A percentile compares a stretch with the other conserved stretches of the same genome.
Evolutionary conservation across 805 yeast species (phyloP).

Genomic region (Huiozyma naganishii): DNA sequence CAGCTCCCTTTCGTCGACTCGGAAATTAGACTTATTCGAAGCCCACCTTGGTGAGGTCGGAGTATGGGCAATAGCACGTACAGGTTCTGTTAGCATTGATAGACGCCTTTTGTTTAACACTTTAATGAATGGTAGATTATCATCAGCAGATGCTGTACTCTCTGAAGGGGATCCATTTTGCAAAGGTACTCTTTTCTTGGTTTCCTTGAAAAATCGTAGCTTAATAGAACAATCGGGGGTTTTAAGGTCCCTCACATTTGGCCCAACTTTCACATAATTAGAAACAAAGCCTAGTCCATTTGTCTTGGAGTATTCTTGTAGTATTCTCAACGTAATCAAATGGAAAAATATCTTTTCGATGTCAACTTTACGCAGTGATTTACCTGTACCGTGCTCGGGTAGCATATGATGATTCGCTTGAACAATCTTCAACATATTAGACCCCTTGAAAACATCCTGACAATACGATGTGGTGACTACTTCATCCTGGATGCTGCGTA

Average conservation of each 20-base stretch:
- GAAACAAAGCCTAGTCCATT: slow-evolving; percentile 72
- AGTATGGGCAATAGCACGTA: neutral
- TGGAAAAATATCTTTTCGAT: slow-evolving; percentile 78
- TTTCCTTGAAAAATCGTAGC: slow-evolving; percentile 34
- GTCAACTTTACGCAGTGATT: slow-evolving; percentile 49
- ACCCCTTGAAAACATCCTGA: slow-evolving; percentile 75
- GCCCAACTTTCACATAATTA: slow-evolving; percentile 60
- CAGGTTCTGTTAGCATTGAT: neutral
- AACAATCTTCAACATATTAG: slow-evolving; percentile 49
- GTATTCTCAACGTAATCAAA: slow-evolving; percentile 50
- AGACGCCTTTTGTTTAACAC: neutral
- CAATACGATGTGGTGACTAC: slow-evolving; percentile 70
- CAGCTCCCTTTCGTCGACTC: neutral
- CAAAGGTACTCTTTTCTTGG: slow-evolving; percentile 12
- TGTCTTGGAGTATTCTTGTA: slow-evolving; percentile 63
- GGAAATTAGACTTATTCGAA: neutral
- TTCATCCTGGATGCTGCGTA: slow-evolving; percentile 41
- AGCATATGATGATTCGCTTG: slow-evolving; percentile 50
- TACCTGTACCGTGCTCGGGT: slow-evolving; percentile 65
- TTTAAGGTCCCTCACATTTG: slow-evolving; percentile 40
- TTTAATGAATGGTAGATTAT: neutral
- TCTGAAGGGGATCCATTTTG: neutral
- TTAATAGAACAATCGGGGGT: slow-evolving; percentile 35
- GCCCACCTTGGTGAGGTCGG: neutral
- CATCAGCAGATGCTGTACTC: neutral